phyloP scores from a whole-genome alignment of 2,329 filamentous ascomycete genomes.

The Pseudogymnoascus sp. region DNA sequence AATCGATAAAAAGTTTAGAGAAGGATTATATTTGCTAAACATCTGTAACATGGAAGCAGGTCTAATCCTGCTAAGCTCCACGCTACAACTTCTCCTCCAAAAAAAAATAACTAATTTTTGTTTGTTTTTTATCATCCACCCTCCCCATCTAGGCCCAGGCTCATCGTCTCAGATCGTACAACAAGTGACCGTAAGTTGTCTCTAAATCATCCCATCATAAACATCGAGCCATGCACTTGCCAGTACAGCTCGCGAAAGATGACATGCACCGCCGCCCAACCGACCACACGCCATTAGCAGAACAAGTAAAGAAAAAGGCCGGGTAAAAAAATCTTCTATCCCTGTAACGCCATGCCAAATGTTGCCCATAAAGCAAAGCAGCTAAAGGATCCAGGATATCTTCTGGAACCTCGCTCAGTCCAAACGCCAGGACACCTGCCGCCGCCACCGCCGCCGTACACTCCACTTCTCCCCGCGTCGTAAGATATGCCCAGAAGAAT shows the following conservation, averaged over 20 bases:
- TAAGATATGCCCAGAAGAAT: constrained; percentile 21
- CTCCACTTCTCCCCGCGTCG: constrained; percentile 20
- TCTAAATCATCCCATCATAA: constrained; percentile 16
- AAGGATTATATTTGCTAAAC: constrained; percentile 6
- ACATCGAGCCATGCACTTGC: constrained; percentile 15
- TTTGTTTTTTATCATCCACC: constrained; percentile 12
- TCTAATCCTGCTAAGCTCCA: background rate
- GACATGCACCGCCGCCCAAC: constrained; percentile 14
- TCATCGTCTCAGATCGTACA: constrained; percentile 21
- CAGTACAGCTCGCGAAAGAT: constrained; percentile 1
- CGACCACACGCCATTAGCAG: constrained; percentile 12
- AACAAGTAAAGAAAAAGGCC: constrained; percentile 1
- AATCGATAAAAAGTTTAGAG: background rate
- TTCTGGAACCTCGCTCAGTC: constrained; percentile 7
- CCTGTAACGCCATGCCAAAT: constrained; percentile 16
- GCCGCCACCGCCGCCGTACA: constrained; percentile 22
- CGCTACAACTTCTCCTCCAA: background rate
- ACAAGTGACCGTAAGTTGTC: constrained; percentile 23
- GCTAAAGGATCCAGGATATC: constrained; percentile 20
- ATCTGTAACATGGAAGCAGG: background rate
- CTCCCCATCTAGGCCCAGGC: constrained; percentile 23
- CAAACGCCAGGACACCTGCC: background rate
- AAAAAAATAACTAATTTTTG: constrained; percentile 13
- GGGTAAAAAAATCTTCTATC: constrained; percentile 9
- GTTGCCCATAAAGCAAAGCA: constrained; percentile 21